phyloP scores from a whole-genome alignment of 805 yeast species.

The Isabelozyma gotoi region DNA sequence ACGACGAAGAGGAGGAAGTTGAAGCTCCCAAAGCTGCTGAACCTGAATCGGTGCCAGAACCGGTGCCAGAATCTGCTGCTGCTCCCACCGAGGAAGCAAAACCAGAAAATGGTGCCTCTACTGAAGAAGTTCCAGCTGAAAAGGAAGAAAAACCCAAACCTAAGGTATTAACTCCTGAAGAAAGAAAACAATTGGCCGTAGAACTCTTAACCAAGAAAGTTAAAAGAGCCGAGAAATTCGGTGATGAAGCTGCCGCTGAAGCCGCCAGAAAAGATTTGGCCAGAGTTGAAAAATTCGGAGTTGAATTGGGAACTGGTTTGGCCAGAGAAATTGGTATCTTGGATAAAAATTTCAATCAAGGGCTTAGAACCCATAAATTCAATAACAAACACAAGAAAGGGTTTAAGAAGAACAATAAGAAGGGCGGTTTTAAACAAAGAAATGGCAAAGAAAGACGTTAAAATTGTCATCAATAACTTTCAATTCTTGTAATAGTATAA shows the following conservation, averaged over 20 bases:
- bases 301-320: slow-evolving; percentile 62
- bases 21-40: slow-evolving; percentile 8
- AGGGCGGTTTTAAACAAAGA: slow-evolving; percentile 1
- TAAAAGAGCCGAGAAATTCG: slow-evolving; percentile 75
- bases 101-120: slow-evolving; percentile 6
- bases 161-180: slow-evolving; percentile 58
- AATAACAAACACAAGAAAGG: slow-evolving; percentile 14
- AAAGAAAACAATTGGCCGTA: slow-evolving; percentile 65
- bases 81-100: slow-evolving; percentile 14
- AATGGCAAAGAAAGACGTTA: neutral
- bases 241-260: slow-evolving; percentile 56
- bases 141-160: slow-evolving; percentile 32
- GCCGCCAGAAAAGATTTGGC: slow-evolving; percentile 60
- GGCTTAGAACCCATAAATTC: slow-evolving; percentile 11
- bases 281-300: slow-evolving; percentile 84
- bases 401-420: slow-evolving; percentile 9
- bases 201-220: slow-evolving; percentile 67
- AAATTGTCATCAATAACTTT: neutral
- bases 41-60: slow-evolving; percentile 9
- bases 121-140: slow-evolving; percentile 11
- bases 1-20: slow-evolving; percentile 11
- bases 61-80: slow-evolving; percentile 8
- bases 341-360: slow-evolving; percentile 29
- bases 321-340: slow-evolving; percentile 67
- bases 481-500: neutral